Conservation (phyloP, 139 green algal species). For the Volvox reticuliferus region DNA sequence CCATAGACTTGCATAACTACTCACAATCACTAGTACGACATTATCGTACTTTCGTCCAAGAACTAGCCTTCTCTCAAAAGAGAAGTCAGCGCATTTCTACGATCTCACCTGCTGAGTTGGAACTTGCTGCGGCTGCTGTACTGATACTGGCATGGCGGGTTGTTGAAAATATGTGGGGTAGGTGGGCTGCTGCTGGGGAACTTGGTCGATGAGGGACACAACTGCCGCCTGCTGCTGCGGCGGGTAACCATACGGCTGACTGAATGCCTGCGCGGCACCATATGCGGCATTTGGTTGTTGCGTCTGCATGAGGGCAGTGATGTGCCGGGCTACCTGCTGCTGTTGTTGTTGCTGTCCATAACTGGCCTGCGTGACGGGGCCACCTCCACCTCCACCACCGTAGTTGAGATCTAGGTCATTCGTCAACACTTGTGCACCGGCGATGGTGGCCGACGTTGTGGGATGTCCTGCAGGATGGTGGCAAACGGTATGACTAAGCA, state of each 20-base stretch:
- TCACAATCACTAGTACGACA: too few relatives aligned
- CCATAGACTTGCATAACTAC: too few relatives aligned
- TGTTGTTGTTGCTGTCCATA: constrained; percentile 21
- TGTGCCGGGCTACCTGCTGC: neutral
- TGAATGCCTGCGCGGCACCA: constrained; percentile 48
- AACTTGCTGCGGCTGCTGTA: neutral
- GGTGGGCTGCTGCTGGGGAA: constrained; percentile 67
- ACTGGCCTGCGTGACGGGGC: neutral
- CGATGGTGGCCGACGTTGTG: neutral
- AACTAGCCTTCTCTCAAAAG: too few relatives aligned
- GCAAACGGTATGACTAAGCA: too few relatives aligned
- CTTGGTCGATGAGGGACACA: constrained; percentile 67
- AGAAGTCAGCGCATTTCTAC: too few relatives aligned
- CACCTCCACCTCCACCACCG: constrained; percentile 43
- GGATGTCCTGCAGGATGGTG: too few relatives aligned
- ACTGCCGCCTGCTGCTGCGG: constrained; percentile 22
- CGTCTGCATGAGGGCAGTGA: constrained; percentile 9
- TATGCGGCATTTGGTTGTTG: constrained; percentile 10
- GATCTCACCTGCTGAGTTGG: neutral
- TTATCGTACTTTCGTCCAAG: too few relatives aligned
- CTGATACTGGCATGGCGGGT: neutral
- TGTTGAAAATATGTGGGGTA: constrained; percentile 71
- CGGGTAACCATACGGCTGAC: constrained; percentile 43
- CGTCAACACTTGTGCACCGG: constrained; percentile 25
- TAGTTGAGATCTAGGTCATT: constrained; percentile 55